Evolutionary conservation across 2,329 filamentous ascomycete species (phyloP).

Genomic region (Colletotrichum sp.): DNA sequence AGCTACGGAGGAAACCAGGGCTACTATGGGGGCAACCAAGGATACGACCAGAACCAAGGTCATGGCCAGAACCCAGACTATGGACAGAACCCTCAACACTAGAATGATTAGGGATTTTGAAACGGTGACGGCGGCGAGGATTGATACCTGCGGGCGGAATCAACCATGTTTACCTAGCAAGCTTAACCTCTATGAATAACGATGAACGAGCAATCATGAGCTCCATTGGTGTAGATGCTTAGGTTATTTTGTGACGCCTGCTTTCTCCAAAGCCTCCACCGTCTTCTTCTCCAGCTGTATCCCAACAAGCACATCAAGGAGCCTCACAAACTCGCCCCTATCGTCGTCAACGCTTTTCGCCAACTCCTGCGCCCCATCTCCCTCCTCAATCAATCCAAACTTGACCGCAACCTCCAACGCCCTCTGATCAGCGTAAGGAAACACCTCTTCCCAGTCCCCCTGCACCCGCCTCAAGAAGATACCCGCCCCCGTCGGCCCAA

Average conservation of each 20-base stretch:
- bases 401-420: neutral
- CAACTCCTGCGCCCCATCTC: neutral
- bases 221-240: neutral
- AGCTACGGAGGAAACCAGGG: constrained; percentile 19
- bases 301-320: constrained; percentile 2
- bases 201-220: neutral
- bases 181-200: neutral
- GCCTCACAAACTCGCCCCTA: neutral
- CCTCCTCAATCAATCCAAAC: neutral
- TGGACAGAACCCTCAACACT: constrained; percentile 27
- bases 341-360: neutral
- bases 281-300: constrained; percentile 4
- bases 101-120: neutral
- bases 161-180: neutral
- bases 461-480: neutral
- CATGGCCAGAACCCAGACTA: neutral
- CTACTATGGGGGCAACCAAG: neutral
- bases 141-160: neutral
- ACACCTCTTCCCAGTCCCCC: neutral
- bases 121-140: neutral
- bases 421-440: neutral
- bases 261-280: neutral
- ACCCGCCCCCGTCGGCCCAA: neutral
- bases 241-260: neutral
- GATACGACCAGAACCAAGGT: constrained; percentile 7